Conservation (phyloP, 2,329 filamentous ascomycete species). For the Zymoseptoria passerinii region DNA sequence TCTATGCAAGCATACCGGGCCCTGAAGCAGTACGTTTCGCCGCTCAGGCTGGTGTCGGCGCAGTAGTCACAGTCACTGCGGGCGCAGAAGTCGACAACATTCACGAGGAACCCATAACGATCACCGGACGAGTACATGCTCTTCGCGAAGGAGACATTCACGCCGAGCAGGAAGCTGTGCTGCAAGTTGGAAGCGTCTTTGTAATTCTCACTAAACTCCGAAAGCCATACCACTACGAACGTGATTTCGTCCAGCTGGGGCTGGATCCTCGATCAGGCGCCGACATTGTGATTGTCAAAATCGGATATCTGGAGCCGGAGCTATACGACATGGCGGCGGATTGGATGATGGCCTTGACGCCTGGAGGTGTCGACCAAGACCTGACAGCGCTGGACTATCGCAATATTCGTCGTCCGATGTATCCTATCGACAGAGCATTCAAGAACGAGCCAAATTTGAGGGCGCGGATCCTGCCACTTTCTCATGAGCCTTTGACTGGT, state of each 20-base stretch:
- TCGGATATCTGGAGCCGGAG: slow-evolving; percentile 18
- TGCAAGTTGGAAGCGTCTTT: slow-evolving; percentile 13
- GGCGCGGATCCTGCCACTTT: slow-evolving; percentile 10
- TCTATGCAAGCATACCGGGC: slow-evolving; percentile 18
- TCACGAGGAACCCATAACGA: slow-evolving; percentile 12
- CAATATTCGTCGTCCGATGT: slow-evolving; percentile 16
- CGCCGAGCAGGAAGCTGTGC: slow-evolving; percentile 12
- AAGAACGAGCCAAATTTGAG: slow-evolving; percentile 7
- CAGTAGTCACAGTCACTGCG: slow-evolving; percentile 11
- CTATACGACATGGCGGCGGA: slow-evolving; percentile 16
- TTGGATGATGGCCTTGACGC: slow-evolving; percentile 18
- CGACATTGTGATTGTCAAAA: slow-evolving; percentile 18
- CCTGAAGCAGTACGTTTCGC: slow-evolving; percentile 7
- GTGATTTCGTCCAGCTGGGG: slow-evolving; percentile 12
- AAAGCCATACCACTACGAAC: slow-evolving; percentile 18
- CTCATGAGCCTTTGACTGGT: slow-evolving; percentile 4
- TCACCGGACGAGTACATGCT: slow-evolving; percentile 12
- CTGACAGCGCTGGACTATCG: slow-evolving; percentile 10
- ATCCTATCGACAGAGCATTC: slow-evolving; percentile 12
- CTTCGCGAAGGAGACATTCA: slow-evolving; percentile 12
- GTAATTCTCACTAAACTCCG: slow-evolving; percentile 16
- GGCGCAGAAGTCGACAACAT: slow-evolving; percentile 15
- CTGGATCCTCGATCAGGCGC: slow-evolving; percentile 8
- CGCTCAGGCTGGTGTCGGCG: slow-evolving; percentile 10
- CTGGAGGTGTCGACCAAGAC: slow-evolving; percentile 18